Conservation (phyloP, 257 asterid genomes). For the Penstemon davidsonii region DNA sequence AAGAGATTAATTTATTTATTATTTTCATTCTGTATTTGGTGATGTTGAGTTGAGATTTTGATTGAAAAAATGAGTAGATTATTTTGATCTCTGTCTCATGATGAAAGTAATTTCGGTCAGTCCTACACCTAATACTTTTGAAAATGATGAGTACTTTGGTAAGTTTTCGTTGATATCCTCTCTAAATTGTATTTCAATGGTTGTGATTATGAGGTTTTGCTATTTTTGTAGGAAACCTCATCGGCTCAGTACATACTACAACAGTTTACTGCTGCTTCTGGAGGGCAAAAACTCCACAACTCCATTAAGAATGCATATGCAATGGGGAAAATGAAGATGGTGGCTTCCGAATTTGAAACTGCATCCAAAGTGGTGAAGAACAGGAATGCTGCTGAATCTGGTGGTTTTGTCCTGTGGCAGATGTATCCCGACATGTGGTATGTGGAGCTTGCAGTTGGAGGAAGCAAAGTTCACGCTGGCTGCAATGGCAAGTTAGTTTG, state of each 20-base stretch:
- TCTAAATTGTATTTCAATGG: no score
- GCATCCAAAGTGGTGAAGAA: constrained; percentile 73
- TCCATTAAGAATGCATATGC: constrained; percentile 77
- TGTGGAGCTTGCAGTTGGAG: constrained; percentile 83
- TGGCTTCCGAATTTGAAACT: constrained; percentile 75
- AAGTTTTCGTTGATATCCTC: no score
- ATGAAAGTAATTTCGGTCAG: no score
- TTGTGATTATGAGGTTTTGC: background rate
- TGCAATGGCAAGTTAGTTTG: constrained; percentile 83
- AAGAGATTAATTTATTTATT: background rate
- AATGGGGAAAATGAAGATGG: constrained; percentile 80
- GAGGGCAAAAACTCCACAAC: constrained; percentile 65
- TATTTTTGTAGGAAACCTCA: constrained; percentile 60
- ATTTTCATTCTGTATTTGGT: background rate
- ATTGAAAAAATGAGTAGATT: background rate
- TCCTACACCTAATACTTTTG: no score
- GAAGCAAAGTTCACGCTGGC: constrained; percentile 82
- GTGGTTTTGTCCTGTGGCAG: constrained; percentile 85
- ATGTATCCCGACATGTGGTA: constrained; percentile 89
- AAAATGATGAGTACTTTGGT: no score
- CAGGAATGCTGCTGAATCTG: constrained; percentile 63
- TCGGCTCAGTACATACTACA: constrained; percentile 85
- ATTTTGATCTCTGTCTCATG: background rate
- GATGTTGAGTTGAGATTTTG: background rate
- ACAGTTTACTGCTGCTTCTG: constrained; percentile 79